These are phyloP conservation scores for Globisporangium uncinulatum DNA, from an alignment of 352 stramenopile genomes.

Conservation along the genomic window DNA sequence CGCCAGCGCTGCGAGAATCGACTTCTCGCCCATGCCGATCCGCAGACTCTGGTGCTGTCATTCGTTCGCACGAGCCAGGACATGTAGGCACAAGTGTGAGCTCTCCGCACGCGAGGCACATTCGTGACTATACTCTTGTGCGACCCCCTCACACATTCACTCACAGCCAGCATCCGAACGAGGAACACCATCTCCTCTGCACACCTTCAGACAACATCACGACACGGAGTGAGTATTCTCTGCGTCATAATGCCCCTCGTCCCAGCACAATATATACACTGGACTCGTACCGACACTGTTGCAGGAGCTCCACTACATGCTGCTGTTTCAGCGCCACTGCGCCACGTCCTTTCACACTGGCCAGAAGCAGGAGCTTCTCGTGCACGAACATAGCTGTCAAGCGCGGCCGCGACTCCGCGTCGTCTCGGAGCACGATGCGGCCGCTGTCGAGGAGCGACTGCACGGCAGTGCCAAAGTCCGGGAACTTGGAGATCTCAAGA, in stretches of 20 bases:
- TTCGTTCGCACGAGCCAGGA: no score
- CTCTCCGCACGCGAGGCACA: background rate
- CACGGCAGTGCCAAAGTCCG: constrained; percentile 51
- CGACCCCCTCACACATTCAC: no score
- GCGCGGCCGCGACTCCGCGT: background rate
- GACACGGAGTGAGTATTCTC: background rate
- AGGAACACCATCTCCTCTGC: constrained; percentile 57
- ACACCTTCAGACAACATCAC: constrained; percentile 19
- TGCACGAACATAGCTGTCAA: constrained; percentile 50
- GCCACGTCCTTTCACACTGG: constrained; percentile 47
- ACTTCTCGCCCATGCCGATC: constrained; percentile 80
- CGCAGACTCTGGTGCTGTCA: constrained; percentile 77
- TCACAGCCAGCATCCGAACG: constrained; percentile 68
- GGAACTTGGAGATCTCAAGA: constrained; percentile 14
- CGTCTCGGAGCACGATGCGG: constrained; percentile 16
- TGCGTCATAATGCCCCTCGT: no score
- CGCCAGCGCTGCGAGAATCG: constrained; percentile 61
- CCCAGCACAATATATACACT: no score
- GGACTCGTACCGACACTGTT: constrained; percentile 32
- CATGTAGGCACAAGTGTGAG: background rate
- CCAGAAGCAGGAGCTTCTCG: constrained; percentile 46
- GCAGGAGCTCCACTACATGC: constrained; percentile 44
- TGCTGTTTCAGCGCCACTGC: constrained; percentile 58
- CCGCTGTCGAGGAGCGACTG: constrained; percentile 37
- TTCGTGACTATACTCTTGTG: no score